phyloP scores from a whole-genome alignment of 148 eudicot species.

The Amaranthus cruentus region DNA sequence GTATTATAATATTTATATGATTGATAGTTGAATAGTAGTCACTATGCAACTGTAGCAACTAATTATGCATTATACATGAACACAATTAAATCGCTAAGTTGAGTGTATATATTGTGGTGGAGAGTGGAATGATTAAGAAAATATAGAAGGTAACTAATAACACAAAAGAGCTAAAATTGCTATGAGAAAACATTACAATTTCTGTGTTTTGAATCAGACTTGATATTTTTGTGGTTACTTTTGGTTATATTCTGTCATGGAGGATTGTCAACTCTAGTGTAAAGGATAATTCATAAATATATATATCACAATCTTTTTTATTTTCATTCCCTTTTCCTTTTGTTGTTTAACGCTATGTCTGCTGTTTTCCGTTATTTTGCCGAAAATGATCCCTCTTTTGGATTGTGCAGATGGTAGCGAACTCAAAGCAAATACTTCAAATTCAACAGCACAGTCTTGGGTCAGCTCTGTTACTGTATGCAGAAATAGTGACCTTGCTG shows the following conservation, averaged over 20 bases:
- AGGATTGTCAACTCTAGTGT: background rate
- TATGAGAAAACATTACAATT: background rate
- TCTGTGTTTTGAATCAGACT: background rate
- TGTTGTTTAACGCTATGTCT: background rate
- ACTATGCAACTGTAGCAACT: background rate
- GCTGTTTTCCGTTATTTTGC: conserved; percentile 8
- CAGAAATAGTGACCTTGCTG: conserved; percentile 89
- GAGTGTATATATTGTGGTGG: background rate
- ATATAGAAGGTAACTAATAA: background rate
- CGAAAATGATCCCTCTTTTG: background rate
- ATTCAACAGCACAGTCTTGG: conserved; percentile 69
- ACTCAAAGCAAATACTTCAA: conserved; percentile 22
- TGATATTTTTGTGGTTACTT: background rate
- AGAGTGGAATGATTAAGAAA: background rate
- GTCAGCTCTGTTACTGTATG: conserved; percentile 80
- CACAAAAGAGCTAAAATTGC: background rate
- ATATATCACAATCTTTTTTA: background rate
- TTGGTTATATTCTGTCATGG: background rate
- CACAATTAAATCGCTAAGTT: background rate
- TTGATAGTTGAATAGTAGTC: background rate
- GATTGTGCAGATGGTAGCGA: conserved; percentile 40
- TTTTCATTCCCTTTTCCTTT: background rate
- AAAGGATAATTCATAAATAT: background rate
- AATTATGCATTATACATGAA: background rate
- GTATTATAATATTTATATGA: no score